These are phyloP conservation scores for Claviceps citrina DNA, from an alignment of 2,329 filamentous ascomycete species.

Conservation along the genomic window DNA sequence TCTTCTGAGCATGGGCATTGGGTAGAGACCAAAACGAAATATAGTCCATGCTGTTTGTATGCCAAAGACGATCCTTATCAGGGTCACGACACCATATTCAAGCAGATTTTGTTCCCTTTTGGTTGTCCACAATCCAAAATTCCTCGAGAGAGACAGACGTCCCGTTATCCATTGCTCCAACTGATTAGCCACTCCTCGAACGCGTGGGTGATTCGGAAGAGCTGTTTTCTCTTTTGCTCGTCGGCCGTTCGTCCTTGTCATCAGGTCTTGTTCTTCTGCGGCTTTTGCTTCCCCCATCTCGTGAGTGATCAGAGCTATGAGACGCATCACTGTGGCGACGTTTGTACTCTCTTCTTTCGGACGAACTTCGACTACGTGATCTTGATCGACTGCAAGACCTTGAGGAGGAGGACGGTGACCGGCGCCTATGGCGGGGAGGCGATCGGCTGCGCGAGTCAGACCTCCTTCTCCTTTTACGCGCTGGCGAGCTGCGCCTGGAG, in stretches of 20 bases:
- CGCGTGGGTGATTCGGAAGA: conserved; percentile 37
- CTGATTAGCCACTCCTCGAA: conserved; percentile 34
- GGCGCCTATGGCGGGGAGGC: conserved; percentile 22
- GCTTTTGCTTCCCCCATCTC: conserved; percentile 1
- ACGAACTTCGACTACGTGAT: conserved; percentile 13
- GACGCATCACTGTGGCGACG: conserved; percentile 4
- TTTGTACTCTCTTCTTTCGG: conserved; percentile 2
- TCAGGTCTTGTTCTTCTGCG: conserved; percentile 1
- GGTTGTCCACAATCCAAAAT: not conserved
- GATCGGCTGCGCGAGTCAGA: conserved; percentile 34
- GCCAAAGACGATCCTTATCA: not conserved
- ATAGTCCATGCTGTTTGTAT: not conserved
- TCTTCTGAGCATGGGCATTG: not conserved
- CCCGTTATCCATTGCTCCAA: conserved; percentile 36
- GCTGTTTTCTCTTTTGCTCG: conserved; percentile 29
- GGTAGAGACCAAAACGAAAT: not conserved
- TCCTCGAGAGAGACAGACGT: conserved; percentile 8
- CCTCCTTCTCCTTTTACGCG: conserved; percentile 35
- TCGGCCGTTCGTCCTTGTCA: conserved; percentile 3
- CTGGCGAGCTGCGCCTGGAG: conserved; percentile 24
- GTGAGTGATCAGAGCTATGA: conserved; percentile 2
- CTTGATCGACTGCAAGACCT: conserved; percentile 24
- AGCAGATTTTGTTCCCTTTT: not conserved
- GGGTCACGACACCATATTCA: not conserved
- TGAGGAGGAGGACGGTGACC: conserved; percentile 25